Base-by-base conservation (phyloP, 2,329 filamentous ascomycete species). In the Claviceps maximensis region DNA sequence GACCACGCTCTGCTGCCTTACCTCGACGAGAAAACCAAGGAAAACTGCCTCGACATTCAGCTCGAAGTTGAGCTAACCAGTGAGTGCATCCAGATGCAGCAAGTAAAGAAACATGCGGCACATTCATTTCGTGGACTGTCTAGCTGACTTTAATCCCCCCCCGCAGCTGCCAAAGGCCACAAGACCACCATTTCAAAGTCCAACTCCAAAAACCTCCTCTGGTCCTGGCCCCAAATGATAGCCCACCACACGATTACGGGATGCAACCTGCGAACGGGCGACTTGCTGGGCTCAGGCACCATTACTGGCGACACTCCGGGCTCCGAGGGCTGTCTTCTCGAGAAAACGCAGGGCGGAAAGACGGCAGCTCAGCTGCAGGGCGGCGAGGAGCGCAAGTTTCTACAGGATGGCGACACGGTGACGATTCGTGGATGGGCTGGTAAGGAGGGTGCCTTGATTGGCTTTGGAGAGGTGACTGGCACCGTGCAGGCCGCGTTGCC, bases 191-290 rank as follows among this genome's bases (percentile, higher is more conserved):
- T 71, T 13, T 63, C 59, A 17, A 61, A 59, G 45, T 69, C 68
- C 6, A 70, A 62, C 49, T 65, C 67, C 1, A 64, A 58, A 21
- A 67, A 74, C 50, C 72, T 93, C 1, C 74, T 91, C 1, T 93
- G 82, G 76, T 90, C 86, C 0, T 93, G 89, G 71, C 78, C 85
- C 0, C 88, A 93, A 64, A 90, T 91, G 86, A 72, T 93, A 36
- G 79, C 87, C 0, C 87, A 93, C 67, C 87, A 93, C 65, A 83
- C 84, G 2, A 78, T 88, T 54, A 85, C 82, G 0, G 87, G 87
- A 7, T 93, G 87, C 66, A 82, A 83, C 8, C 75, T 93, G 69
- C 77, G 80, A 6, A 76, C 82, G 0, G 87, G 87, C 46, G 87
- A 94, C 62, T 65, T 93, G 45, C 69, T 94, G 1, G 87, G 87